A percentile compares a stretch with the other conserved stretches of the same genome.
phyloP scores from a whole-genome alignment of 116 monocot genomes.

The Iris pallida region DNA sequence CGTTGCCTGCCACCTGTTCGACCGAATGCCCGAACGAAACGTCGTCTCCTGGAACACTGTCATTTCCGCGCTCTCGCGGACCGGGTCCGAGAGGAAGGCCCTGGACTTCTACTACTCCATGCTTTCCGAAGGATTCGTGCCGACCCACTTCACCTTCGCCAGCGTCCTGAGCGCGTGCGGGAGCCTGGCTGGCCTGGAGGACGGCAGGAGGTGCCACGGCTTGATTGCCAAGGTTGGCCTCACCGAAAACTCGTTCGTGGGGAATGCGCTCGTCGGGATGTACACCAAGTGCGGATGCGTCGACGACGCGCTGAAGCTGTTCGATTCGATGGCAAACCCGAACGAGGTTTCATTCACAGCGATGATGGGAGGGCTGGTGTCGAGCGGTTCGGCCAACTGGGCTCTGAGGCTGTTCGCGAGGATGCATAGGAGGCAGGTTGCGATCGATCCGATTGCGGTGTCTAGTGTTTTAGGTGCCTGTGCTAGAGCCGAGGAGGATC shows the following conservation, averaged over 20 bases:
- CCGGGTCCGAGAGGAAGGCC: slow-evolving; percentile 28
- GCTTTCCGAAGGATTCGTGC: slow-evolving; percentile 44
- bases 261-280: slow-evolving; percentile 75
- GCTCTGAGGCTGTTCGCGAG: slow-evolving; percentile 62
- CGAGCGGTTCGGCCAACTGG: slow-evolving; percentile 34
- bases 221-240: slow-evolving; percentile 56
- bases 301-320: slow-evolving; percentile 43
- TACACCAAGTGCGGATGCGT: slow-evolving; percentile 57
- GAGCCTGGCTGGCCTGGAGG: slow-evolving; percentile 19
- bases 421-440: slow-evolving; percentile 56
- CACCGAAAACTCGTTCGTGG: slow-evolving; percentile 48
- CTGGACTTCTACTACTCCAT: slow-evolving; percentile 49
- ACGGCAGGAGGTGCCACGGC: slow-evolving; percentile 62
- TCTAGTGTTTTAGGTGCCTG: slow-evolving; percentile 71
- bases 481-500: slow-evolving; percentile 26
- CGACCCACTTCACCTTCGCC: slow-evolving; percentile 71
- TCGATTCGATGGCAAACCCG: slow-evolving; percentile 43
- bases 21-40: slow-evolving; percentile 65
- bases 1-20: slow-evolving; percentile 46
- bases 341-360: slow-evolving; percentile 91
- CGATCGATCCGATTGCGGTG: slow-evolving; percentile 57
- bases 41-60: slow-evolving; percentile 86
- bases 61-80: slow-evolving; percentile 33
- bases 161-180: slow-evolving; percentile 71
- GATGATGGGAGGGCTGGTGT: slow-evolving; percentile 71